Evolutionary conservation across 352 stramenopile genomes (phyloP).

Genomic region (Globisporangium iwayamae): DNA sequence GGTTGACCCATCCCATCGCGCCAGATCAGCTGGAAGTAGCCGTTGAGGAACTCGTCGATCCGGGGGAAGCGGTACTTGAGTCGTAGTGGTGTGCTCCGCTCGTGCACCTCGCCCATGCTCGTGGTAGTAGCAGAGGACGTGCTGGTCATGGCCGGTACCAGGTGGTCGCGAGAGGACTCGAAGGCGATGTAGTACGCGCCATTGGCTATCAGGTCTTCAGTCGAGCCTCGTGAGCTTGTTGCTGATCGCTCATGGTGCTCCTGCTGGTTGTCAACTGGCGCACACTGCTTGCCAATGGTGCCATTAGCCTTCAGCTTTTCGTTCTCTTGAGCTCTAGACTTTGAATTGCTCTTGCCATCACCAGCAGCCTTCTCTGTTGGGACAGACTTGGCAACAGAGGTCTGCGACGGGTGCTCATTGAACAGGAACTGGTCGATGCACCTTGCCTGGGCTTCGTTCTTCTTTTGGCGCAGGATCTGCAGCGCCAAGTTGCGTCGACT

Average conservation of each 20-base stretch:
- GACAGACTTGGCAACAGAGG: background rate
- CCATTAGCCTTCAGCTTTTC: background rate
- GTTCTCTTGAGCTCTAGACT: background rate
- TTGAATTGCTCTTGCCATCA: background rate
- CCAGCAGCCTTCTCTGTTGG: background rate
- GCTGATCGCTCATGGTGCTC: background rate
- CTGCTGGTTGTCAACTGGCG: slow-evolving; percentile 2
- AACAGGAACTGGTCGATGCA: slow-evolving; percentile 15
- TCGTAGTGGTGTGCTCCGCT: slow-evolving; percentile 30
- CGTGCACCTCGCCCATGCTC: slow-evolving; percentile 39
- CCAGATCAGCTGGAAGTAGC: slow-evolving; percentile 75
- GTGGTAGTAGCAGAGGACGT: background rate
- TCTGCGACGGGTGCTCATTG: slow-evolving; percentile 13
- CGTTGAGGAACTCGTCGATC: slow-evolving; percentile 36
- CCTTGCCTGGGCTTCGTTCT: slow-evolving; percentile 24
- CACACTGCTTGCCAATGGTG: background rate
- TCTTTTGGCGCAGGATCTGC: slow-evolving; percentile 33
- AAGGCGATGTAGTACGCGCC: slow-evolving; percentile 36
- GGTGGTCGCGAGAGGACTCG: slow-evolving; percentile 35
- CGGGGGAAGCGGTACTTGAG: slow-evolving; percentile 47
- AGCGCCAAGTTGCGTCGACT: slow-evolving; percentile 28
- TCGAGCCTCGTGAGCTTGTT: slow-evolving; percentile 2
- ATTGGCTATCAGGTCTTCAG: slow-evolving; percentile 3
- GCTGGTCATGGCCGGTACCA: slow-evolving; percentile 20
- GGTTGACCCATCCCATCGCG: slow-evolving; percentile 32